Evolutionary conservation across 1,139 yeast species (phyloP).

Genomic region (Kurtzmaniella quercitrusa): DNA sequence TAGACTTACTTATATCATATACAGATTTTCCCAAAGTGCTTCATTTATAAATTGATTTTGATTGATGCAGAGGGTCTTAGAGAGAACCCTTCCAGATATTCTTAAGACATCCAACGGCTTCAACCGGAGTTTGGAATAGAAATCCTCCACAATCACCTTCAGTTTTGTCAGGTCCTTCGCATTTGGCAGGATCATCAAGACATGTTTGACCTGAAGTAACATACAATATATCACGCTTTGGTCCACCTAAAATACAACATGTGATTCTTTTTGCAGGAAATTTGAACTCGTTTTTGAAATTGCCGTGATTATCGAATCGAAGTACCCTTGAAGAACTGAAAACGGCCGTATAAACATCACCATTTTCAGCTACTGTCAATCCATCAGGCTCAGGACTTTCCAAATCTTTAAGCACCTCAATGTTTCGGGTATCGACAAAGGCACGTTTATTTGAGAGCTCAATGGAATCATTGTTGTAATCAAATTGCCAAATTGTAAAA

Average conservation of each 20-base stretch:
- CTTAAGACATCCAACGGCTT: conserved; percentile 6
- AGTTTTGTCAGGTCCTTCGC: conserved; percentile 18
- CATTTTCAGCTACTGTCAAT: conserved; percentile 55
- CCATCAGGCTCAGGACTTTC: conserved; percentile 78
- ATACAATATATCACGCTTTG: conserved; percentile 51
- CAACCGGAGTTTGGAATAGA: conserved; percentile 24
- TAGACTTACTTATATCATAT: too few species aligned
- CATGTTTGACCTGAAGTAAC: conserved; percentile 64
- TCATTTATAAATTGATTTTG: too few species aligned
- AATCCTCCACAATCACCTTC: conserved; percentile 56
- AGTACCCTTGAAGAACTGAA: conserved; percentile 60
- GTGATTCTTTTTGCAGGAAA: conserved; percentile 65
- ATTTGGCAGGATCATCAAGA: conserved; percentile 25
- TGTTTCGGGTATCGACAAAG: conserved; percentile 38
- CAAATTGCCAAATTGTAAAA: conserved; percentile 56
- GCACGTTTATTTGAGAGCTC: conserved; percentile 39
- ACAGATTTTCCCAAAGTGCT: too few species aligned
- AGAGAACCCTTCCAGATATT: conserved; percentile 20
- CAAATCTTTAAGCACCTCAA: conserved; percentile 20
- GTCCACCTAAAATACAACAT: conserved; percentile 73
- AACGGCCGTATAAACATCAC: conserved; percentile 66
- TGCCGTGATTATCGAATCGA: conserved; percentile 49
- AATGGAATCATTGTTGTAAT: conserved; percentile 49
- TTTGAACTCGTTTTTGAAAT: conserved; percentile 45
- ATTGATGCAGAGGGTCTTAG: too few species aligned